A percentile compares a stretch with the other conserved stretches of the same genome.
Conservation (phyloP, 768 basidiomycete species). For the Daedalea quercina region DNA sequence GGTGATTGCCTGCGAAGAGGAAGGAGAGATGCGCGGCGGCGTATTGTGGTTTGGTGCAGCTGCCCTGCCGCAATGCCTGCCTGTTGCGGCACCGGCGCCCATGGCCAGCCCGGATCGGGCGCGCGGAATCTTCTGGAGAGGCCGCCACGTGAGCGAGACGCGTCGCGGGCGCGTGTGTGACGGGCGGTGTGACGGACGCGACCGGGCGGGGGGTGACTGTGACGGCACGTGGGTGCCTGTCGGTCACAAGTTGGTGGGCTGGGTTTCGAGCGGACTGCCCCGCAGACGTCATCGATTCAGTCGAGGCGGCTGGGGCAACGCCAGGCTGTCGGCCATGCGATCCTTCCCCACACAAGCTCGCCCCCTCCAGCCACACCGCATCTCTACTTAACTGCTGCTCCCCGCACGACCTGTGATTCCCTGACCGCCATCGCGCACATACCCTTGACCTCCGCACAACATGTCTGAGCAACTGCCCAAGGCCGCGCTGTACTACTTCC, state of each 20-base stretch:
- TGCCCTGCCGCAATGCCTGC: too few species aligned
- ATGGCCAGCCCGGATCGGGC: not conserved
- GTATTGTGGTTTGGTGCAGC: not conserved
- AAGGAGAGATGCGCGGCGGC: not conserved
- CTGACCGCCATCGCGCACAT: slow-evolving; percentile 1
- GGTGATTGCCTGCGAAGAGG: not conserved
- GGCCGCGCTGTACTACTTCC: slow-evolving; percentile 73
- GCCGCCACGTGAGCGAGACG: slow-evolving; percentile 4
- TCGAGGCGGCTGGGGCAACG: not conserved
- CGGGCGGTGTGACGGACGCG: not conserved
- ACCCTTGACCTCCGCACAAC: not conserved
- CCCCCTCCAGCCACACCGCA: not conserved
- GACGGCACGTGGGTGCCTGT: too few species aligned
- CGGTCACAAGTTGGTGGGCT: not conserved
- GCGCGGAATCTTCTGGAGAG: slow-evolving; percentile 4
- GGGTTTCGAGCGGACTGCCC: not conserved
- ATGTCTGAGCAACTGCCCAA: slow-evolving; percentile 43
- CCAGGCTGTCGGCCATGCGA: not conserved
- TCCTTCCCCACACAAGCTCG: not conserved
- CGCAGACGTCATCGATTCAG: slow-evolving; percentile 1
- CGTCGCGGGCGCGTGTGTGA: slow-evolving; percentile 2
- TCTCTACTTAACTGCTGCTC: not conserved
- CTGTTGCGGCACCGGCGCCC: too few species aligned
- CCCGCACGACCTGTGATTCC: not conserved
- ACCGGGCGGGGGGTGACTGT: not conserved